These are phyloP conservation scores for Gamarada debralockiae DNA, from an alignment of 495 filamentous ascomycete species.

Conservation along the genomic window DNA sequence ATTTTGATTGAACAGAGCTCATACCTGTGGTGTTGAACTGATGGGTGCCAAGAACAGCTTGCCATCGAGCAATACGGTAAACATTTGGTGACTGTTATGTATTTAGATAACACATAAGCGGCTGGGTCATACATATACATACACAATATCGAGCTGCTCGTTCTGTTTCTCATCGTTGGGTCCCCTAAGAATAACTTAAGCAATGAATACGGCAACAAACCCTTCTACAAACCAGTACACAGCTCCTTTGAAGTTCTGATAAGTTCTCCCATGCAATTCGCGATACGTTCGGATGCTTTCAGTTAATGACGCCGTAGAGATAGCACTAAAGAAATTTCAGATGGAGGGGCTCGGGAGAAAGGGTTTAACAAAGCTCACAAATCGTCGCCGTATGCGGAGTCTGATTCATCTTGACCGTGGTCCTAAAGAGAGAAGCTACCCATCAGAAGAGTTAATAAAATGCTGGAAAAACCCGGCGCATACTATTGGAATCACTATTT, in stretches of 20 bases:
- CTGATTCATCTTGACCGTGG: constrained; percentile 26
- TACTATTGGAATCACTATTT: no score
- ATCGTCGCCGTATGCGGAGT: constrained; percentile 34
- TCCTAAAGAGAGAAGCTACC: no score
- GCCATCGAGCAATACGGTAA: not conserved
- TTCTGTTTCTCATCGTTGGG: constrained; percentile 34
- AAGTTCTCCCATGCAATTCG: constrained; percentile 35
- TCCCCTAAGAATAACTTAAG: constrained; percentile 22
- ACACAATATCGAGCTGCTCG: constrained; percentile 30
- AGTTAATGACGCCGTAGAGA: constrained; percentile 40
- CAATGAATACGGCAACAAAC: not conserved
- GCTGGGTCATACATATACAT: no score
- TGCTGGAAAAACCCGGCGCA: no score
- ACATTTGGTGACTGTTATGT: no score
- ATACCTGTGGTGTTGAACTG: no score
- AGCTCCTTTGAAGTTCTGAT: constrained; percentile 22
- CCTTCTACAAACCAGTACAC: not conserved
- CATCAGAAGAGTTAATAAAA: no score
- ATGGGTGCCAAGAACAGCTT: not conserved
- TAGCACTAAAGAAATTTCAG: constrained; percentile 11
- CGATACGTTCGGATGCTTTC: constrained; percentile 40
- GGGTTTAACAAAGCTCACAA: constrained; percentile 19
- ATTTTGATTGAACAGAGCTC: no score
- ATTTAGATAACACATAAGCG: no score
- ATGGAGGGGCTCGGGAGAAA: not conserved